These are phyloP conservation scores for Globisporangium takayamanum DNA, from an alignment of 352 stramenopile genomes.

Conservation along the genomic window DNA sequence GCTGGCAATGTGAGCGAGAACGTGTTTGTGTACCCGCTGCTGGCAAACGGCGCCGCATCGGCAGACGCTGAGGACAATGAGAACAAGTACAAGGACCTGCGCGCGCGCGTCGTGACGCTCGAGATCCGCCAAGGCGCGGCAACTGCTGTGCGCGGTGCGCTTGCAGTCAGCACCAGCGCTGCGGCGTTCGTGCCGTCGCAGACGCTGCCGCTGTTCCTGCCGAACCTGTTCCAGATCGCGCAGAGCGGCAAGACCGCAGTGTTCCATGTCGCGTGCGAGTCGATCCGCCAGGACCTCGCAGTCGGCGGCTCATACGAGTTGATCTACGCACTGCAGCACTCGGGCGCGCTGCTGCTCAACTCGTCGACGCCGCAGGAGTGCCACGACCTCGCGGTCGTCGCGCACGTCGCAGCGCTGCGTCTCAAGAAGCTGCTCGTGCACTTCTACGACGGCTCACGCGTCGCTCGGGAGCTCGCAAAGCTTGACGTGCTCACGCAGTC, in stretches of 20 bases:
- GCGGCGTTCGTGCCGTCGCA: conserved; percentile 61
- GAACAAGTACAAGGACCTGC: conserved; percentile 16
- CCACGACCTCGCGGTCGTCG: conserved; percentile 73
- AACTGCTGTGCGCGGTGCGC: conserved; percentile 47
- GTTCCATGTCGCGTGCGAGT: conserved; percentile 61
- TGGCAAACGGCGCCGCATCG: conserved; percentile 14
- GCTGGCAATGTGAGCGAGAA: conserved; percentile 50
- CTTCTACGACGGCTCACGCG: conserved; percentile 75
- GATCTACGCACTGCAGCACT: conserved; percentile 62
- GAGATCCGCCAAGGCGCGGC: conserved; percentile 54
- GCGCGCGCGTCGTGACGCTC: conserved; percentile 56
- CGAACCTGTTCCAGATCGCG: conserved; percentile 57
- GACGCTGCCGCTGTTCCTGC: conserved; percentile 68
- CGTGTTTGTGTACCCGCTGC: conserved; percentile 61
- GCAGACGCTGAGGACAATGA: conserved; percentile 3
- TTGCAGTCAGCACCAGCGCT: conserved; percentile 41
- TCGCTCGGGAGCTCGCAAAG: conserved; percentile 55
- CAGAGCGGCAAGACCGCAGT: conserved; percentile 33
- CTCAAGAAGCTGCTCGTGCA: conserved; percentile 64
- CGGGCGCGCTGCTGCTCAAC: conserved; percentile 66
- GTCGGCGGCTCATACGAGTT: conserved; percentile 56
- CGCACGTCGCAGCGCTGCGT: conserved; percentile 55
- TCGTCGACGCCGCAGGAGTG: conserved; percentile 61
- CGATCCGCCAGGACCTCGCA: conserved; percentile 44
- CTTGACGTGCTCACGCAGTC: conserved; percentile 44